Percentiles rank a stretch among this genome's conserved stretches.
Conservation (phyloP, 768 basidiomycete genomes). For the Macrocybe gigantea region DNA sequence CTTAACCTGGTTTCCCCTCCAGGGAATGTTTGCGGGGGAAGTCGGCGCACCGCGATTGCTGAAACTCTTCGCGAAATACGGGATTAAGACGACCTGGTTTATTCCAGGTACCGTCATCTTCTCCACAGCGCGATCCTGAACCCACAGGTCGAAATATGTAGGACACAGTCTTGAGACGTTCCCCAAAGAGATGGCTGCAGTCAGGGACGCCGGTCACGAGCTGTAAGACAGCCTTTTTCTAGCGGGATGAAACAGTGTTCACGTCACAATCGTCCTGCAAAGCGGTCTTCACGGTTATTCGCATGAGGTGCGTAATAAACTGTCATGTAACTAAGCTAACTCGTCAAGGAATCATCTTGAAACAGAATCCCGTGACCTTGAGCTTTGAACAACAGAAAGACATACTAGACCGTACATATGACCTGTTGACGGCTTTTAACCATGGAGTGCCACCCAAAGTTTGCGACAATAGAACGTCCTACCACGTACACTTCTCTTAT, state of each 20-base stretch:
- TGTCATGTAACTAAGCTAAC: background rate
- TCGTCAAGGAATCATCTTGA: background rate
- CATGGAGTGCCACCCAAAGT: slow-evolving; percentile 48
- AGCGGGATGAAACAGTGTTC: background rate
- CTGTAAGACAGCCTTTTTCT: slow-evolving; percentile 30
- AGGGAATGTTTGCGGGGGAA: slow-evolving; percentile 73
- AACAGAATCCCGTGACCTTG: slow-evolving; percentile 55
- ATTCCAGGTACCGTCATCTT: slow-evolving; percentile 48
- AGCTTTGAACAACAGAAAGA: slow-evolving; percentile 63
- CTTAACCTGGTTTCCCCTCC: background rate
- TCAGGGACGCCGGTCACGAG: slow-evolving; percentile 71
- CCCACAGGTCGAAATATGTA: slow-evolving; percentile 11
- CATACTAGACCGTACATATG: slow-evolving; percentile 59
- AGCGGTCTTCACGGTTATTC: slow-evolving; percentile 69
- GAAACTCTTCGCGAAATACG: slow-evolving; percentile 67
- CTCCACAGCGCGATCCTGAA: background rate
- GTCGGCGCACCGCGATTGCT: slow-evolving; percentile 64
- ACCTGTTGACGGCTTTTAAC: slow-evolving; percentile 63
- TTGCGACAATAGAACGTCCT: background rate
- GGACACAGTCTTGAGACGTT: slow-evolving; percentile 75
- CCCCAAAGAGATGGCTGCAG: slow-evolving; percentile 60
- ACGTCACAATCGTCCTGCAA: background rate
- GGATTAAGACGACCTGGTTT: slow-evolving; percentile 68
- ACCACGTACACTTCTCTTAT: background rate
- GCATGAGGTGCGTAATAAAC: slow-evolving; percentile 42